Conservation (phyloP, 1,139 yeast species). For the Yarrowia galli region DNA sequence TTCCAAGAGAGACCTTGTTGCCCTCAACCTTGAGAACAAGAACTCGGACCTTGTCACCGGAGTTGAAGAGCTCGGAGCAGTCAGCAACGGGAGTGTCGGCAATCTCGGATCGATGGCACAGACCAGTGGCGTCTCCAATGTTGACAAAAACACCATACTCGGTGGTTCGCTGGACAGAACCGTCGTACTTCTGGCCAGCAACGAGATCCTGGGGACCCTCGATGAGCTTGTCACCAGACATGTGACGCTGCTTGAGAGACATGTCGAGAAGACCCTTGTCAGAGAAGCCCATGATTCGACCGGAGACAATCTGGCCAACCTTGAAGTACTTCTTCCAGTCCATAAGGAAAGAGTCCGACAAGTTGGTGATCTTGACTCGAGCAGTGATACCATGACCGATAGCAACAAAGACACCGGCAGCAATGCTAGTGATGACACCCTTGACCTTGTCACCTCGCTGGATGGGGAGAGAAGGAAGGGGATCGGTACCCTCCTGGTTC, state of each 20-base stretch:
- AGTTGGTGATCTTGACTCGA: slow-evolving; percentile 79
- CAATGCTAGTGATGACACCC: slow-evolving; percentile 79
- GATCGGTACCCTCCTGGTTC: slow-evolving; percentile 44
- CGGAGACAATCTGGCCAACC: slow-evolving; percentile 75
- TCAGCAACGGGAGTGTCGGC: slow-evolving; percentile 71
- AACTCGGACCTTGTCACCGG: slow-evolving; percentile 90
- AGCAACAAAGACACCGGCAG: slow-evolving; percentile 80
- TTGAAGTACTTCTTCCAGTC: slow-evolving; percentile 86
- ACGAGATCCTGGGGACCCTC: slow-evolving; percentile 77
- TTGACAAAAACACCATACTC: slow-evolving; percentile 92
- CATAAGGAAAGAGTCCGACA: slow-evolving; percentile 79
- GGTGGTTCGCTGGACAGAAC: slow-evolving; percentile 72
- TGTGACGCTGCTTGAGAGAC: slow-evolving; percentile 62
- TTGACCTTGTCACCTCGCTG: slow-evolving; percentile 73
- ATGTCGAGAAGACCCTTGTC: slow-evolving; percentile 70
- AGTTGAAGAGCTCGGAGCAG: slow-evolving; percentile 68
- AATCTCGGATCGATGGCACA: slow-evolving; percentile 86
- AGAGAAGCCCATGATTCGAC: slow-evolving; percentile 67
- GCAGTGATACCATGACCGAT: slow-evolving; percentile 78
- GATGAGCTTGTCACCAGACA: slow-evolving; percentile 33
- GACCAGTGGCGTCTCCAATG: slow-evolving; percentile 75
- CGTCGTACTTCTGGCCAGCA: slow-evolving; percentile 77
- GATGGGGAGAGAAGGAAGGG: slow-evolving; percentile 48
- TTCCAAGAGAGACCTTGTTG: slow-evolving; percentile 80
- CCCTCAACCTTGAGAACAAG: slow-evolving; percentile 69